Percentiles rank a stretch among this genome's conserved stretches.
Conservation (phyloP, 148 eudicot genomes). For the Rhododendron mucronatum region DNA sequence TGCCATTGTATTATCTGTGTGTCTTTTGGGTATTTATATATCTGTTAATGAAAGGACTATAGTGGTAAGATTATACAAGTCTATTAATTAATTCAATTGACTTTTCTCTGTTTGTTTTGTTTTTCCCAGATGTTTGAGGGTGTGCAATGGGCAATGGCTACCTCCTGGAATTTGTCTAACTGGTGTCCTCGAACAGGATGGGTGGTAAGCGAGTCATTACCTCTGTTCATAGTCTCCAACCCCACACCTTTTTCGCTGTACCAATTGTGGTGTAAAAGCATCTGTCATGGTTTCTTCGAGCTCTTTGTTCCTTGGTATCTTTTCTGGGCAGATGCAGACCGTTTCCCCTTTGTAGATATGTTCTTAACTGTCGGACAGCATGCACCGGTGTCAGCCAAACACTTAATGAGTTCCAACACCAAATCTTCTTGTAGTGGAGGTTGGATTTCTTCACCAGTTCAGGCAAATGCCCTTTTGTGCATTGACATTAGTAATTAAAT, state of each 20-base stretch:
- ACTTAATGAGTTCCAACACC: slow-evolving; percentile 14
- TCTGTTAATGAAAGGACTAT: background rate
- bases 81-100: background rate
- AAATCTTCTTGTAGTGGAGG: slow-evolving; percentile 26
- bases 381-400: slow-evolving; percentile 22
- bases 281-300: slow-evolving; percentile 5
- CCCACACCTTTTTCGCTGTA: slow-evolving; percentile 9
- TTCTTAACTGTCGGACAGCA: slow-evolving; percentile 18
- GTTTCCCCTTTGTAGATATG: slow-evolving; percentile 37
- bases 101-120: background rate
- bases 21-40: background rate
- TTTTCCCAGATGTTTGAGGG: slow-evolving; percentile 18
- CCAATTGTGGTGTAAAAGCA: background rate
- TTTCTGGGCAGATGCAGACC: slow-evolving; percentile 20
- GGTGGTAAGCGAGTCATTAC: slow-evolving; percentile 18
- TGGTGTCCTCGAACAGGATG: slow-evolving; percentile 21
- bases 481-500: slow-evolving; percentile 20
- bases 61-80: background rate
- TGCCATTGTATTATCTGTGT: background rate
- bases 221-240: slow-evolving; percentile 18
- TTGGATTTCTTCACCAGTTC: slow-evolving; percentile 34
- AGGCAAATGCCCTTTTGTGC: slow-evolving; percentile 35
- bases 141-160: slow-evolving; percentile 11
- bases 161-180: slow-evolving; percentile 17
- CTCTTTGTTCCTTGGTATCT: background rate